These are phyloP conservation scores for Xylariomycetidae sp. DNA, from an alignment of 2,329 filamentous ascomycete species.

Conservation along the genomic window DNA sequence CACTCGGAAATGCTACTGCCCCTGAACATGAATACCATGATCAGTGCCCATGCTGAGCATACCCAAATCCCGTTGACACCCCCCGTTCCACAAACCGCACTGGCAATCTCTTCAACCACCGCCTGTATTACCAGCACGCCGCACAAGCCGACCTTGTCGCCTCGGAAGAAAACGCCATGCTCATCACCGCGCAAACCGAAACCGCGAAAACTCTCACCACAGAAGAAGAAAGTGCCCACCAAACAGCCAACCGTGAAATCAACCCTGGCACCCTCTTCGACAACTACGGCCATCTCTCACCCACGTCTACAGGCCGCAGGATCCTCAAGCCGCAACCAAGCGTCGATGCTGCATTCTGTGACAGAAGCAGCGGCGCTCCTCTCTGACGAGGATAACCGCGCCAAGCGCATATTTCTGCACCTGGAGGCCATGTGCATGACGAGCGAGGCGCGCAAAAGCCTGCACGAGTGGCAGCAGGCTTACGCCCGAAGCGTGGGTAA, in stretches of 20 bases:
- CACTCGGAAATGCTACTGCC: constrained; percentile 35
- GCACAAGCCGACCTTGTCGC: background rate
- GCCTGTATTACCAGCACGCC: constrained; percentile 1
- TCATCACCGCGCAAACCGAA: too few species aligned
- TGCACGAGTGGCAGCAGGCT: constrained; percentile 44
- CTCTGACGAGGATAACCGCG: constrained; percentile 37
- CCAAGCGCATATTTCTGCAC: constrained; percentile 39
- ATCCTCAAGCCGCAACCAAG: constrained; percentile 1
- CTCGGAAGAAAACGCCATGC: too few species aligned
- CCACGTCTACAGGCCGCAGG: too few species aligned
- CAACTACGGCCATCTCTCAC: background rate
- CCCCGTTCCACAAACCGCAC: background rate
- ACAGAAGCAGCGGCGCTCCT: constrained; percentile 10
- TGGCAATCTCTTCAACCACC: constrained; percentile 6
- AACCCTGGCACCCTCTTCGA: background rate
- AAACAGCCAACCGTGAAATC: background rate
- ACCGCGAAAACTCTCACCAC: too few species aligned
- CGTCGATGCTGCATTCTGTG: background rate
- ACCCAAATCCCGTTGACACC: constrained; percentile 4
- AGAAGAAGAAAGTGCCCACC: too few species aligned
- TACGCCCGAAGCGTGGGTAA: constrained; percentile 40
- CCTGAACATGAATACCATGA: constrained; percentile 18
- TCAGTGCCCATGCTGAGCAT: constrained; percentile 16
- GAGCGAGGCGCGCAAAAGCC: constrained; percentile 40
- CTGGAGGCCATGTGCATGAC: constrained; percentile 45